Evolutionary conservation across 768 basidiomycete species (phyloP).

Genomic region (Tricholoma matsutake): DNA sequence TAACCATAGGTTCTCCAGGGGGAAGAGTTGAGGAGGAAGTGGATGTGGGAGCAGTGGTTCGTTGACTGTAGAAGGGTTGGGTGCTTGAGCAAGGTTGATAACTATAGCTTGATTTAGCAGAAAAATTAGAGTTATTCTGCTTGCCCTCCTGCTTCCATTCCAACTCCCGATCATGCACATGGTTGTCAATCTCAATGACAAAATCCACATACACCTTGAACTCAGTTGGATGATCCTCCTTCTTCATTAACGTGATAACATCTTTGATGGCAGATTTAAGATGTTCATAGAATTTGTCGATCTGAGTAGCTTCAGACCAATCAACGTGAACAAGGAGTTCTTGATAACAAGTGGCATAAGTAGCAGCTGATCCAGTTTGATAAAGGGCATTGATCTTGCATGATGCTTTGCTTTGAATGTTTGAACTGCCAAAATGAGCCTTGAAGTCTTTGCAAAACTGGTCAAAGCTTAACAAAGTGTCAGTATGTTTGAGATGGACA

Average conservation of each 20-base stretch:
- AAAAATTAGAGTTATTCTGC: too few species aligned
- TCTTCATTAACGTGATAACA: background rate
- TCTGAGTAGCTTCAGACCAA: background rate
- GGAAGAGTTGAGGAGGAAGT: background rate
- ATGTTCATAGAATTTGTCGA: background rate
- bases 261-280: background rate
- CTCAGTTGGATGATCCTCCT: background rate
- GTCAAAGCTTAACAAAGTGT: background rate
- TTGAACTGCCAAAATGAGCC: too few species aligned
- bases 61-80: background rate
- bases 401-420: too few species aligned
- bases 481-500: background rate
- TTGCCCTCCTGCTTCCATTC: too few species aligned
- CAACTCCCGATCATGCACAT: too few species aligned
- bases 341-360: too few species aligned
- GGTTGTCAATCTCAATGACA: too few species aligned
- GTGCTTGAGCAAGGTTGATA: background rate
- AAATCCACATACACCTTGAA: background rate
- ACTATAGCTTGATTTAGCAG: background rate
- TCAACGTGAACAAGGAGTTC: background rate
- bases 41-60: background rate
- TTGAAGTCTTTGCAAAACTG: background rate
- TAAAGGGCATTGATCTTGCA: too few species aligned
- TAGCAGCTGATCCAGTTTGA: too few species aligned
- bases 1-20: background rate